Conservation (phyloP, 495 filamentous ascomycete genomes). For the Lasiosphaeria hispida region DNA sequence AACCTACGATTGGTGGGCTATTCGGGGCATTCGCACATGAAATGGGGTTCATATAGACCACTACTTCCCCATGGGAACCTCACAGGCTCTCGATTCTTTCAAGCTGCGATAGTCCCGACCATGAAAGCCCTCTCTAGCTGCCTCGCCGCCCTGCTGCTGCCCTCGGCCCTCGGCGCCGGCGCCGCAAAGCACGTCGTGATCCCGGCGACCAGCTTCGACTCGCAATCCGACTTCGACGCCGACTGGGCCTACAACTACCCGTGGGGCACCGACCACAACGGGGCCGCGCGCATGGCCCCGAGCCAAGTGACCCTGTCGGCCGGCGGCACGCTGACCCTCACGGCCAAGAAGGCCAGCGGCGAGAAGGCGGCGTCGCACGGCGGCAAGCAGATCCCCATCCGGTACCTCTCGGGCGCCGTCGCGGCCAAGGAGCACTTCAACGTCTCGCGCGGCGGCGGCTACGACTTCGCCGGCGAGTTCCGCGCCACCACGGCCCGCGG, state of each 20-base stretch:
- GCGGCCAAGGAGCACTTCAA: slow-evolving; percentile 48
- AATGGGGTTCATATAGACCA: too few species aligned
- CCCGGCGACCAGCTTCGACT: slow-evolving; percentile 53
- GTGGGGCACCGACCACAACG: slow-evolving; percentile 50
- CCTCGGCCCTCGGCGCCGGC: slow-evolving; percentile 13
- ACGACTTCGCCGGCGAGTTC: slow-evolving; percentile 53
- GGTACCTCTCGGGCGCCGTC: slow-evolving; percentile 53
- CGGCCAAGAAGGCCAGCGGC: slow-evolving; percentile 44
- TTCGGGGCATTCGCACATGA: background rate
- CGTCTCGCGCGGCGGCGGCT: slow-evolving; percentile 47
- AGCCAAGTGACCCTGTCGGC: slow-evolving; percentile 36
- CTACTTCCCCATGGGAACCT: too few species aligned
- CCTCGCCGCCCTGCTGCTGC: slow-evolving; percentile 11
- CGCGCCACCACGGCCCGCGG: slow-evolving; percentile 49
- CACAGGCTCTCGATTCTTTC: too few species aligned
- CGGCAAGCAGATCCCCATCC: slow-evolving; percentile 50
- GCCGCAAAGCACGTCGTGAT: slow-evolving; percentile 46
- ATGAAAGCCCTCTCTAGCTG: background rate
- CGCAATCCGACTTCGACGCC: slow-evolving; percentile 46
- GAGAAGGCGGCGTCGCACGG: slow-evolving; percentile 41
- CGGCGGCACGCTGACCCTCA: slow-evolving; percentile 42
- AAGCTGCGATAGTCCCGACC: background rate
- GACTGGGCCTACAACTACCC: slow-evolving; percentile 56
- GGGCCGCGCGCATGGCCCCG: slow-evolving; percentile 55
- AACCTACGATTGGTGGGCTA: too few species aligned